These are phyloP conservation scores for Thielaviopsis musarum DNA, from an alignment of 2,329 filamentous ascomycete species.

Conservation along the genomic window DNA sequence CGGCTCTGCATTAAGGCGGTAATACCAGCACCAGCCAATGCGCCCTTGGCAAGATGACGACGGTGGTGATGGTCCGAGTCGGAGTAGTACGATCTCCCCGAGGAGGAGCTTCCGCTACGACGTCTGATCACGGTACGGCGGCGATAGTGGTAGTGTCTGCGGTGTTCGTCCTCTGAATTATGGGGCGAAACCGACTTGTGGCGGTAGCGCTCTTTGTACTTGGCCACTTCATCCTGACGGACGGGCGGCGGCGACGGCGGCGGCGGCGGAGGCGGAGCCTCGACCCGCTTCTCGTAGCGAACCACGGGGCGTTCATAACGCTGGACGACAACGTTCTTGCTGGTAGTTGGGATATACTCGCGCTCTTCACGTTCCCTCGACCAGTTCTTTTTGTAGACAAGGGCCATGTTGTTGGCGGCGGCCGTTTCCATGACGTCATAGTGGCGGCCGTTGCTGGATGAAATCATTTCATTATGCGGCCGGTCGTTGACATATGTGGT, in stretches of 20 bases:
- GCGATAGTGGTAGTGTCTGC: conserved; percentile 26
- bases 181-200: conserved; percentile 20
- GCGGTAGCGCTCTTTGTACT: conserved; percentile 22
- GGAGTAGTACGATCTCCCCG: conserved; percentile 17
- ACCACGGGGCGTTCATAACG: conserved; percentile 6
- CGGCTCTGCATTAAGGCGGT: conserved; percentile 42
- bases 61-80: conserved; percentile 28
- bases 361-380: conserved; percentile 29
- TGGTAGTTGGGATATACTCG: conserved; percentile 28
- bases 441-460: conserved; percentile 25
- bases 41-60: conserved; percentile 46
- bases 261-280: conserved; percentile 25
- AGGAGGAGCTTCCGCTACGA: conserved; percentile 27
- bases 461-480: conserved; percentile 33
- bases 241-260: conserved; percentile 23
- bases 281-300: conserved; percentile 29
- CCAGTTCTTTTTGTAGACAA: conserved; percentile 20
- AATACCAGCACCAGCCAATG: conserved; percentile 44
- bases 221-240: conserved; percentile 16
- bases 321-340: conserved; percentile 6
- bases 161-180: conserved; percentile 27
- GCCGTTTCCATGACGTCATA: conserved; percentile 17
- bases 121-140: conserved; percentile 26
- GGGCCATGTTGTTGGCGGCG: conserved; percentile 15
- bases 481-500: background rate